Percentiles rank a stretch among this genome's conserved stretches.
Conservation (phyloP, 225 moss, liverwort and hornwort species). For the Takakia lepidozioides region DNA sequence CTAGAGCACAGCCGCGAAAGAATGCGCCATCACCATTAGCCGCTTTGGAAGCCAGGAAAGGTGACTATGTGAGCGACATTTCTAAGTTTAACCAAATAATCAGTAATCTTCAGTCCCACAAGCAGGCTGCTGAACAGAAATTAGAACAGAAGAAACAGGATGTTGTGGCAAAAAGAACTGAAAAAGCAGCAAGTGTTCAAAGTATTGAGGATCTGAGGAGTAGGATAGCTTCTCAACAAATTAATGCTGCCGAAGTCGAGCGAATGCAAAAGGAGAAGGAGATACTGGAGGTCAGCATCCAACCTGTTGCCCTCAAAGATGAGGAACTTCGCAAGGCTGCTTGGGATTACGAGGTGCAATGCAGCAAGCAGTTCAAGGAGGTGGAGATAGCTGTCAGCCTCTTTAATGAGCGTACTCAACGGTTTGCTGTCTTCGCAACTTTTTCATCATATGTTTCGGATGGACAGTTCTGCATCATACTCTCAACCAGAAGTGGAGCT, state of each 20-base stretch:
- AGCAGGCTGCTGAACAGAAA: conserved; percentile 70
- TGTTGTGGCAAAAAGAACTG: conserved; percentile 52
- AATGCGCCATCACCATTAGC: conserved; percentile 46
- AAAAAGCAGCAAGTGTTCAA: conserved; percentile 39
- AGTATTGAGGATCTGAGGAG: conserved; percentile 64
- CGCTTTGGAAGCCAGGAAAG: conserved; percentile 43
- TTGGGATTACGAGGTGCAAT: conserved; percentile 74
- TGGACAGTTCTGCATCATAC: too few relatives aligned
- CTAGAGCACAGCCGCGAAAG: conserved; percentile 30
- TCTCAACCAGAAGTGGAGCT: too few relatives aligned
- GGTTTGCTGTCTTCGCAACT: too few relatives aligned
- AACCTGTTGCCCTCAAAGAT: conserved; percentile 46
- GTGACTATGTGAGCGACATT: conserved; percentile 71
- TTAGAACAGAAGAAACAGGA: conserved; percentile 66
- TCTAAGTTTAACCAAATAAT: conserved; percentile 53
- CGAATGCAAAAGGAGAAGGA: conserved; percentile 83
- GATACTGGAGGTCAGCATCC: conserved; percentile 52
- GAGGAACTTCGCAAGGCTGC: conserved; percentile 69
- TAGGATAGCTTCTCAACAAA: conserved; percentile 57
- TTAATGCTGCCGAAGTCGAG: conserved; percentile 65
- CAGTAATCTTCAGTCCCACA: conserved; percentile 51
- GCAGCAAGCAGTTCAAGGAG: conserved; percentile 58
- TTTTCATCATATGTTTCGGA: too few relatives aligned
- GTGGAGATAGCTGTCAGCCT: conserved; percentile 45
- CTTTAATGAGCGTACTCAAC: conserved; percentile 57